Evolutionary conservation across 139 green algal species (phyloP).

Genomic region (Klebsormidium nitens): DNA sequence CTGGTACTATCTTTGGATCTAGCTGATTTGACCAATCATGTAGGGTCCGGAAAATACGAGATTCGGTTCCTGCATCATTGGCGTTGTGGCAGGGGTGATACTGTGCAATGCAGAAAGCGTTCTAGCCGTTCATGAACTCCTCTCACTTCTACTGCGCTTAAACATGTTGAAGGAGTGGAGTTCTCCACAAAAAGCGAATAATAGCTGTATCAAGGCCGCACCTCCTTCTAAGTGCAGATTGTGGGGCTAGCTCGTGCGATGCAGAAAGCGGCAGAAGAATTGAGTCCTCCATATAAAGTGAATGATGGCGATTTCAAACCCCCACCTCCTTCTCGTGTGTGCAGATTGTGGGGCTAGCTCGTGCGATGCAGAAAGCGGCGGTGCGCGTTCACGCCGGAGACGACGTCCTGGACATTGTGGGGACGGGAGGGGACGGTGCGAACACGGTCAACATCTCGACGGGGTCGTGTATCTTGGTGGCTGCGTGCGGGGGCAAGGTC

Average conservation of each 20-base stretch:
- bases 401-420: slow-evolving; percentile 91
- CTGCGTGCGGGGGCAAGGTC: slow-evolving; percentile 87
- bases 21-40: no score
- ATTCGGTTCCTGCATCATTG: no score
- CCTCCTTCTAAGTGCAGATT: slow-evolving; percentile 10
- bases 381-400: slow-evolving; percentile 52
- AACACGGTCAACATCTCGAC: slow-evolving; percentile 99
- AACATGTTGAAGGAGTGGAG: background rate
- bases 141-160: background rate
- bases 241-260: slow-evolving; percentile 85
- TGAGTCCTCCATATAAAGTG: no score
- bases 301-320: background rate
- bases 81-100: no score
- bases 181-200: background rate
- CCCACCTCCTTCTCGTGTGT: background rate
- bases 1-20: no score
- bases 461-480: slow-evolving; percentile 84
- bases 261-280: slow-evolving; percentile 45
- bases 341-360: slow-evolving; percentile 71
- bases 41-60: no score
- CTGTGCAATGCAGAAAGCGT: no score
- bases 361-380: slow-evolving; percentile 63
- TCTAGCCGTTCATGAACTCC: no score
- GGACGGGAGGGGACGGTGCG: slow-evolving; percentile 94
- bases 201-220: background rate